Base-by-base conservation (phyloP, 1,284 basidiomycete species). In the Sanguinoderma infundibulare region DNA sequence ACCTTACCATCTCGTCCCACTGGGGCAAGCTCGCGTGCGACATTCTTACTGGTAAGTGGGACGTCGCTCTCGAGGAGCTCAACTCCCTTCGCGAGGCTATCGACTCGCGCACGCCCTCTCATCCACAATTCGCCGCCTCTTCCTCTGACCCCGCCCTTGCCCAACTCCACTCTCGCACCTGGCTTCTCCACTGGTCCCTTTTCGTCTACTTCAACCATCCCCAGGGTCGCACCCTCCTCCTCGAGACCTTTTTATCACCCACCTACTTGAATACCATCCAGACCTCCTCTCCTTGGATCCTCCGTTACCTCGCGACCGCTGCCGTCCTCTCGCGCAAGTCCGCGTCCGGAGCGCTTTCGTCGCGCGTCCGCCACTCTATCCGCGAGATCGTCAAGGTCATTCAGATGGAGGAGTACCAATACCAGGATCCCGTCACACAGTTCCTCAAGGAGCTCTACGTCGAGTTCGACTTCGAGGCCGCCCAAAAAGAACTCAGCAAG, bases 191-290 rank as follows among this genome's bases (percentile, higher is more conserved):
- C 81, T 99, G 97, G 97, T 94, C 92, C 17, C 87, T 99, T 55
- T 99, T 98, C 77, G 95, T 98, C 66, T 98, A 96, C 80, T 98
- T 97, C 85, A 98, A 98, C 81, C 95, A 98, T 77, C 89, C 90
- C 0, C 87, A 95, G 67, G 96, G 95, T 32, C 89, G 96, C 44
- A 93, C 93, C n/a, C 87, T 94, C 40, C 88, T 99, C 59, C 90
- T 99, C 67, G 98, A 99, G 74, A 94, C 95, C 26, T 99, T 98
- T 89, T 89, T 98, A 71, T 87, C 92, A 24, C 95, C 96, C 1
- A 92, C 94, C 3, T 99, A 98, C 81, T 91, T 99, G 75, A 98
- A 98, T 82, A 98, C 97, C 26, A 96, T 99, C 74, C 98, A 99
- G 77, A 98, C 96, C 0, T 88, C 95, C 2, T 95, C 87, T 67